Percentiles rank a stretch among this genome's conserved stretches.
These are phyloP conservation scores for Cochlearia excelsa DNA, from an alignment of 345 rosid genomes.

Conservation along the genomic window DNA sequence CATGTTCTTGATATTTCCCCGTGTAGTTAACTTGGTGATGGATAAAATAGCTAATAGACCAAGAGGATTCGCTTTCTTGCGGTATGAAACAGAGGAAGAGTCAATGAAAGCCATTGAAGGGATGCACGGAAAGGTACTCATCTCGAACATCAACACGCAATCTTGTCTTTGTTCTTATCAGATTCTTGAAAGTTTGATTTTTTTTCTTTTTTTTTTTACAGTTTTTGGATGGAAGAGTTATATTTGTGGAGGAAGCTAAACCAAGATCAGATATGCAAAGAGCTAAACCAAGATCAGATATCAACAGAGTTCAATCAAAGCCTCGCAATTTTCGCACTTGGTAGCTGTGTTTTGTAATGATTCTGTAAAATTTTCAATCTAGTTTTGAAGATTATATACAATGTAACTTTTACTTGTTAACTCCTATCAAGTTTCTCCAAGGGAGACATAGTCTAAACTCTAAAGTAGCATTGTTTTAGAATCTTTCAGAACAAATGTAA, in stretches of 20 bases:
- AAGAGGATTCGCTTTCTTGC: conserved; percentile 74
- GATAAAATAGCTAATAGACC: conserved; percentile 76
- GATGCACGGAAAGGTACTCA: conserved; percentile 81
- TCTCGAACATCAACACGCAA: background rate
- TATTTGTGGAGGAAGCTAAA: conserved; percentile 75
- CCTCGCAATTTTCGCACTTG: conserved; percentile 36
- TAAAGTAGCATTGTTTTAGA: background rate
- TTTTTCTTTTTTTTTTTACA: conserved; percentile 11
- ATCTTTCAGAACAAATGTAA: background rate
- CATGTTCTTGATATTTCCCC: background rate
- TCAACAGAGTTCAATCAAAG: conserved; percentile 27
- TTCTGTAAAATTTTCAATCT: background rate
- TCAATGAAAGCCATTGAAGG: conserved; percentile 68
- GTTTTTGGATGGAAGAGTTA: conserved; percentile 86
- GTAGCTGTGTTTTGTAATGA: conserved; percentile 21
- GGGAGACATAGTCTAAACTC: background rate
- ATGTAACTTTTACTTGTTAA: background rate
- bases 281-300: conserved; percentile 34
- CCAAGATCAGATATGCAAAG: conserved; percentile 52
- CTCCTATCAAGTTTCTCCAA: background rate
- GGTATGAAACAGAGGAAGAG: conserved; percentile 69
- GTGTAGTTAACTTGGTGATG: conserved; percentile 71
- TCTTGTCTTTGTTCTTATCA: background rate
- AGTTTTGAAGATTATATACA: background rate
- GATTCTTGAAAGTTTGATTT: background rate